Evolutionary conservation across 106 monocot genomes (phyloP).

Genomic region (Platanthera guangdongensis): DNA sequence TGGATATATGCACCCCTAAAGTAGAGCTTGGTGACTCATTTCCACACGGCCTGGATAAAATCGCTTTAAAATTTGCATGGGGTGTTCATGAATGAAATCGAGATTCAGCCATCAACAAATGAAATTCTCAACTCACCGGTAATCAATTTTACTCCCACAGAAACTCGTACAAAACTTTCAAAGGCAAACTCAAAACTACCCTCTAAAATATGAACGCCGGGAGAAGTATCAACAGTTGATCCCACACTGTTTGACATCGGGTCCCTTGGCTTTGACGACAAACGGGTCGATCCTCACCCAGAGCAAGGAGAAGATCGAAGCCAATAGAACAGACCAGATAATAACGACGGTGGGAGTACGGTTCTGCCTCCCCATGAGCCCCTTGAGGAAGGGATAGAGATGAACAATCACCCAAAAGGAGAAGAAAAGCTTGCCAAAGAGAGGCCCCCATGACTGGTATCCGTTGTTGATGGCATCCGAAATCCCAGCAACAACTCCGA

Average conservation of each 20-base stretch:
- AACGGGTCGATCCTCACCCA: conserved; percentile 93
- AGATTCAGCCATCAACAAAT: neutral
- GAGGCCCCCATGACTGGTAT: conserved; percentile 73
- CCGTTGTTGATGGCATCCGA: conserved; percentile 80
- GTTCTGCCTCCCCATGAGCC: conserved; percentile 85
- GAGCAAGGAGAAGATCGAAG: conserved; percentile 85
- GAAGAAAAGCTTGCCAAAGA: conserved; percentile 86
- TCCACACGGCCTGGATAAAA: too few relatives aligned
- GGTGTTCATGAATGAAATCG: neutral
- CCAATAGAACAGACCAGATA: conserved; percentile 79
- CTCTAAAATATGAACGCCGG: neutral
- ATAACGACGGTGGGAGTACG: conserved; percentile 85
- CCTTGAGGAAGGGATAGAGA: conserved; percentile 91
- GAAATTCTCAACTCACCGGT: neutral
- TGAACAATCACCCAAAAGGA: conserved; percentile 91
- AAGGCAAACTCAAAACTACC: neutral
- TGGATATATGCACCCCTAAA: too few relatives aligned
- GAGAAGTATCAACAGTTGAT: conserved; percentile 52
- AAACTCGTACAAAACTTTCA: neutral
- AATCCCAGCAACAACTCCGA: conserved; percentile 77
- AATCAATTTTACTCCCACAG: neutral
- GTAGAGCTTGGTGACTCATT: too few relatives aligned
- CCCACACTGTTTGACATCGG: conserved; percentile 63
- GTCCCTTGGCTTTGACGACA: conserved; percentile 39
- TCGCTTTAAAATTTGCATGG: too few relatives aligned